Percentiles rank a stretch among this genome's conserved stretches.
phyloP scores from a whole-genome alignment of 768 basidiomycete species.

The Mycena vulgaris region DNA sequence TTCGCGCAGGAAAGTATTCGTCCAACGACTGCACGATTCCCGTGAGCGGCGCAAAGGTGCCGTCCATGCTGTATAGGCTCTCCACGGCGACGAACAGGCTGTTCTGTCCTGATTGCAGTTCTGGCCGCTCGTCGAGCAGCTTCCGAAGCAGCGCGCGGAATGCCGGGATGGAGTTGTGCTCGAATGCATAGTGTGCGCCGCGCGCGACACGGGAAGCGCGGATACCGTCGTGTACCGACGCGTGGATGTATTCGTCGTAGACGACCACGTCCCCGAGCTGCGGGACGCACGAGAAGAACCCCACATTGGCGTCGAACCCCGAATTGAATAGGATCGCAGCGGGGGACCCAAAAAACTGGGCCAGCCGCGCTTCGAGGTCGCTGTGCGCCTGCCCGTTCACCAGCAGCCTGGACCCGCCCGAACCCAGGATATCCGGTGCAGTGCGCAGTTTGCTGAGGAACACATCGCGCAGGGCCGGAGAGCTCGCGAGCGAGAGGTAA shows the following conservation, averaged over 20 bases:
- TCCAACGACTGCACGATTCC: conserved; percentile 78
- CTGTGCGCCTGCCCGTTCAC: conserved; percentile 82
- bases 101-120: conserved; percentile 54
- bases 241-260: conserved; percentile 92
- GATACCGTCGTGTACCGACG: conserved; percentile 92
- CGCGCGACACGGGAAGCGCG: conserved; percentile 68
- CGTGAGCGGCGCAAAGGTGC: conserved; percentile 84
- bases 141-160: conserved; percentile 62
- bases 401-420: conserved; percentile 90
- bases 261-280: conserved; percentile 83
- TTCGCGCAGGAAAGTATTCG: conserved; percentile 70
- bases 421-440: conserved; percentile 80
- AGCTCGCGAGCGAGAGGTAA: conserved; percentile 87
- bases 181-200: conserved; percentile 64
- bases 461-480: conserved; percentile 65
- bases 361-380: conserved; percentile 79
- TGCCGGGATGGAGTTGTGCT: conserved; percentile 77
- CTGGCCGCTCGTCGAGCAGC: conserved; percentile 56
- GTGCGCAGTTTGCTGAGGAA: conserved; percentile 70
- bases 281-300: conserved; percentile 87
- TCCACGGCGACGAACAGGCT: conserved; percentile 90
- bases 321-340: conserved; percentile 91
- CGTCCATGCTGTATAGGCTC: conserved; percentile 96
- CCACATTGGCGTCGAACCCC: conserved; percentile 94
- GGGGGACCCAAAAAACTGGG: conserved; percentile 70